Evolutionary conservation across 306 rosid species (phyloP).

Genomic region (Arachis stenosperma): DNA sequence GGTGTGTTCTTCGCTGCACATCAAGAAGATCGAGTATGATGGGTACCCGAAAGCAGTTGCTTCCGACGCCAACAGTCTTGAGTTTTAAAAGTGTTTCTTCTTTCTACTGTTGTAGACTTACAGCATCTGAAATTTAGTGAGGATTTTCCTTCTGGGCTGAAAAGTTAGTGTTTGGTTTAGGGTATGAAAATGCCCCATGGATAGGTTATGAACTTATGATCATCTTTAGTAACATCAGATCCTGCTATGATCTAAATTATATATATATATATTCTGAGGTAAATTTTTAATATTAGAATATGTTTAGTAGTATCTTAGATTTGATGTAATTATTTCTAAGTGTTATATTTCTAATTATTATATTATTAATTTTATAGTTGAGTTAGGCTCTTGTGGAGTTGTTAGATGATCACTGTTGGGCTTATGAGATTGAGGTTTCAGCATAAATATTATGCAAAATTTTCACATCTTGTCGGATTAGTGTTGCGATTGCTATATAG

Average conservation of each 20-base stretch:
- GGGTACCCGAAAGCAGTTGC: constrained; percentile 59
- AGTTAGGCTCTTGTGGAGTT: not conserved
- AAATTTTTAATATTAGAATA: not conserved
- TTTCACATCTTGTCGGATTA: not conserved
- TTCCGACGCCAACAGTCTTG: constrained; percentile 46
- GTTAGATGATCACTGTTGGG: not conserved
- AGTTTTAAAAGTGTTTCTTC: constrained; percentile 46
- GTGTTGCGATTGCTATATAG: not conserved
- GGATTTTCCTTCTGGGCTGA: not conserved
- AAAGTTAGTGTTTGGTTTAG: not conserved
- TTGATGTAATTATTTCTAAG: not conserved
- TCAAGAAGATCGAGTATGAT: constrained; percentile 65
- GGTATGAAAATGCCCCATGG: not conserved
- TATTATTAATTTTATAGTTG: too few relatives aligned
- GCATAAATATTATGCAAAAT: not conserved
- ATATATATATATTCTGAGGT: not conserved
- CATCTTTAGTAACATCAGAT: not conserved
- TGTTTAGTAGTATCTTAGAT: not conserved
- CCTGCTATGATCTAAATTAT: too few relatives aligned
- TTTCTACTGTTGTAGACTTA: not conserved
- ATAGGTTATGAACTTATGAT: not conserved
- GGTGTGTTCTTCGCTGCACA: constrained; percentile 64
- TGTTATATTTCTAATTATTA: not conserved
- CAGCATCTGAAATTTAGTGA: not conserved
- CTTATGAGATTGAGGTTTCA: not conserved